phyloP scores from a whole-genome alignment of 306 rosid species.

The Quercus gilva region DNA sequence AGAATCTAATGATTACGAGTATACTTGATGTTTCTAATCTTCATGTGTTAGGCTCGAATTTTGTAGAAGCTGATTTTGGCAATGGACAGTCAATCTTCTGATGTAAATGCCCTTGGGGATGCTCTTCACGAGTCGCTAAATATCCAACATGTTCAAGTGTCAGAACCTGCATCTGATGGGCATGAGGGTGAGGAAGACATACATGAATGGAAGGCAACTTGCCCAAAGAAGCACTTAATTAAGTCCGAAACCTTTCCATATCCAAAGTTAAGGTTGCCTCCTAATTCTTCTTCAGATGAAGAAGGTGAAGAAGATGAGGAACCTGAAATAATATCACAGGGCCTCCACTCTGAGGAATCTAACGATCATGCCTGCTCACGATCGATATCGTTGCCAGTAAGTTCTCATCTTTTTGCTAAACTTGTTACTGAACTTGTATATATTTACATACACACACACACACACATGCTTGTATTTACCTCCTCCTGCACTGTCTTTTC shows the following conservation, averaged over 20 bases:
- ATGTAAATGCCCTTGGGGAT: constrained; percentile 40
- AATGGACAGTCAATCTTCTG: constrained; percentile 53
- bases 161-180: constrained; percentile 23
- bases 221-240: constrained; percentile 25
- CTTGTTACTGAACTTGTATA: no score
- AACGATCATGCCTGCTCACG: constrained; percentile 31
- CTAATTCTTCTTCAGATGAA: constrained; percentile 29
- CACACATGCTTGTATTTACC: no score
- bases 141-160: constrained; percentile 33
- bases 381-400: constrained; percentile 52
- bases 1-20: constrained; percentile 17
- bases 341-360: constrained; percentile 29
- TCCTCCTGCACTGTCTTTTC: neutral
- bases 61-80: constrained; percentile 40
- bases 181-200: constrained; percentile 17
- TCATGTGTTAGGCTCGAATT: neutral
- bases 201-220: constrained; percentile 2
- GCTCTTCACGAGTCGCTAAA: constrained; percentile 37
- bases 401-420: constrained; percentile 20
- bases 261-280: constrained; percentile 26
- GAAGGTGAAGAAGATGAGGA: constrained; percentile 36
- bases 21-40: neutral
- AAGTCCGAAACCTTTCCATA: constrained; percentile 43
- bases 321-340: constrained; percentile 24
- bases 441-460: no score